Percentiles rank a stretch among this genome's conserved stretches.
Conservation (phyloP, 768 basidiomycete species). For the Agaricus blazei region DNA sequence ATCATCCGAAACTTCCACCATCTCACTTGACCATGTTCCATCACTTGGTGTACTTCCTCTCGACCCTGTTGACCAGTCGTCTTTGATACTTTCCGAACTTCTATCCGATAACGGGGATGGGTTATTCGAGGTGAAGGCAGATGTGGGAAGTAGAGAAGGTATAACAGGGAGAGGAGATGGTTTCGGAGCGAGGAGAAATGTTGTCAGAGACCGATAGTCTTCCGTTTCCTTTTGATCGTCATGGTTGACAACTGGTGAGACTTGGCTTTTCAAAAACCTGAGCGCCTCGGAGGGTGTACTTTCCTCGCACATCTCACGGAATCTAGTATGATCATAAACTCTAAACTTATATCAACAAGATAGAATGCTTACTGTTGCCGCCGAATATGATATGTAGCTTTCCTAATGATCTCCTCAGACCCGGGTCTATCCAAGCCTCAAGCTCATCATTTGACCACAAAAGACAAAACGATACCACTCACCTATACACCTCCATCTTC, state of each 20-base stretch:
- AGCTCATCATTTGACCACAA: neutral
- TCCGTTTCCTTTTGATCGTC: constrained; percentile 54
- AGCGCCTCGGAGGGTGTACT: constrained; percentile 58
- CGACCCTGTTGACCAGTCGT: constrained; percentile 35
- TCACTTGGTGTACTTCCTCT: constrained; percentile 21
- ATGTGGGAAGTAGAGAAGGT: constrained; percentile 8
- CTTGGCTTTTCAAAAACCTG: constrained; percentile 63
- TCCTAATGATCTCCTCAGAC: constrained; percentile 57
- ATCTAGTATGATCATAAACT: constrained; percentile 35
- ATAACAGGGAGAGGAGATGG: constrained; percentile 17
- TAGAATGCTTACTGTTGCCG: constrained; percentile 58
- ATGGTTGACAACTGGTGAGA: constrained; percentile 70
- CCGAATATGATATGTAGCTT: constrained; percentile 59
- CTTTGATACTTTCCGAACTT: constrained; percentile 26
- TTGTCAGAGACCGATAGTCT: constrained; percentile 60
- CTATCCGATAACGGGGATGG: constrained; percentile 27
- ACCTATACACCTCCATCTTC: constrained; percentile 69
- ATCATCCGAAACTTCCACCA: constrained; percentile 27
- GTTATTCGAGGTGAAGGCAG: neutral
- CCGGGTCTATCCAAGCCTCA: constrained; percentile 40
- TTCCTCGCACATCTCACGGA: constrained; percentile 78
- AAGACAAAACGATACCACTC: constrained; percentile 13
- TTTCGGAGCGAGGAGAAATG: constrained; percentile 49
- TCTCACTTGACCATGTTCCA: constrained; percentile 29
- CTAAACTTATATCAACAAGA: neutral